A percentile compares a stretch with the other conserved stretches of the same genome.
These are phyloP conservation scores for Croton laevigatus DNA, from an alignment of 441 rosid species.

Conservation along the genomic window DNA sequence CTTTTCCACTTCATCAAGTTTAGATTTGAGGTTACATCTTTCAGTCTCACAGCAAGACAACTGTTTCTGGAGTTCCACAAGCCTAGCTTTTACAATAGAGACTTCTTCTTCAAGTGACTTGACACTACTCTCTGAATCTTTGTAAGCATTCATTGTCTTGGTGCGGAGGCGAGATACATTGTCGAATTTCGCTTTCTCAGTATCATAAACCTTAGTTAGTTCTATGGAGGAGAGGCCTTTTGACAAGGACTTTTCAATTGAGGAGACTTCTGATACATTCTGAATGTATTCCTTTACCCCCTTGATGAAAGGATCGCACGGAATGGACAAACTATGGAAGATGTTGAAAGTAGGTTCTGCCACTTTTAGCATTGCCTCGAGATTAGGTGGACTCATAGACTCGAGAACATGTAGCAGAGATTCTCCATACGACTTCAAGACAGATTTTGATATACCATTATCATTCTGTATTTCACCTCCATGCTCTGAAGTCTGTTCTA, in stretches of 20 bases:
- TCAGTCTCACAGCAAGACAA: constrained; percentile 27
- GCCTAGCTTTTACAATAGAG: constrained; percentile 21
- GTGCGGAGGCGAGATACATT: constrained; percentile 25
- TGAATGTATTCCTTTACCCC: constrained; percentile 14
- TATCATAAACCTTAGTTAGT: constrained; percentile 9
- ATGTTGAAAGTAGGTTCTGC: constrained; percentile 12
- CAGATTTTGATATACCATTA: background rate
- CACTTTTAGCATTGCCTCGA: constrained; percentile 7
- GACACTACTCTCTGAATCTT: constrained; percentile 18
- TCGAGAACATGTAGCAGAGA: constrained; percentile 3
- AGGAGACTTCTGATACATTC: constrained; percentile 9
- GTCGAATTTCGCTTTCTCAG: constrained; percentile 15
- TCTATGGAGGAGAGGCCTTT: constrained; percentile 9
- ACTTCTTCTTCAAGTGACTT: constrained; percentile 26
- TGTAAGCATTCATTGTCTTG: constrained; percentile 25
- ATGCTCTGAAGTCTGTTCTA: constrained; percentile 18
- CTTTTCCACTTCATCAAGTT: constrained; percentile 14
- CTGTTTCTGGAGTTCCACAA: constrained; percentile 28
- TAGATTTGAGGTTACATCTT: constrained; percentile 26
- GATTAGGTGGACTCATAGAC: constrained; percentile 22
- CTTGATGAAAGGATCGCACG: background rate
- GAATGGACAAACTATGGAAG: background rate
- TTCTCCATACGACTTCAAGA: constrained; percentile 15
- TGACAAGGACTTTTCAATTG: constrained; percentile 21
- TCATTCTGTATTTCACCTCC: constrained; percentile 11